These are phyloP conservation scores for Stemphylium vesicarium DNA, from an alignment of 2,329 filamentous ascomycete genomes.

Conservation along the genomic window DNA sequence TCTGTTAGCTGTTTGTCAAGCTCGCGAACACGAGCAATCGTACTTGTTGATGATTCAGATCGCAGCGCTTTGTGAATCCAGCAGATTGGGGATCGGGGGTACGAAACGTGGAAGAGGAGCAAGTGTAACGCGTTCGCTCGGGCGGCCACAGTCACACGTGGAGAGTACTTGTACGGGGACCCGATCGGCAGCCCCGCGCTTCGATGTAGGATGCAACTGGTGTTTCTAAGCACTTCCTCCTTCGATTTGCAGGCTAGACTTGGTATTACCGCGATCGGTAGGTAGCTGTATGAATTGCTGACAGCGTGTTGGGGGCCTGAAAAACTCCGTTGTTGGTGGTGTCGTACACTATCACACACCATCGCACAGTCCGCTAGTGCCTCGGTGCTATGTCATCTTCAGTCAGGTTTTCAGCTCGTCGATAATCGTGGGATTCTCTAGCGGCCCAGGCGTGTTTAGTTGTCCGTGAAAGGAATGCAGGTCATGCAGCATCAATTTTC, in stretches of 20 bases:
- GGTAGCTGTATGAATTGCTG: slow-evolving; percentile 1
- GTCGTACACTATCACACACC: slow-evolving; percentile 8
- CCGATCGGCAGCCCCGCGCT: slow-evolving; percentile 1
- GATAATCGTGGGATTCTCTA: slow-evolving; percentile 12
- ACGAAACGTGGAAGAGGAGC: slow-evolving; percentile 13
- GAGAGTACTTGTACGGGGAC: not conserved
- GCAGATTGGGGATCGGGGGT: not conserved
- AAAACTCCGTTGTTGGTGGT: not conserved
- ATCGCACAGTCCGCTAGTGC: not conserved
- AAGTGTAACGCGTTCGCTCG: slow-evolving; percentile 1
- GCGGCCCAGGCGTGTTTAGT: not conserved
- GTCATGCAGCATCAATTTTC: slow-evolving; percentile 5
- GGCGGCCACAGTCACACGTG: slow-evolving; percentile 7
- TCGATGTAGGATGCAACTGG: not conserved
- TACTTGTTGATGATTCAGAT: not conserved
- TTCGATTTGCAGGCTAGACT: not conserved
- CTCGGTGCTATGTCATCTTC: not conserved
- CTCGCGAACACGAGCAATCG: not conserved
- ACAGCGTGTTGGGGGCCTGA: not conserved
- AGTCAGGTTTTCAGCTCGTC: slow-evolving; percentile 3
- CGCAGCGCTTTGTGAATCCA: not conserved
- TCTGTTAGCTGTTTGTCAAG: not conserved
- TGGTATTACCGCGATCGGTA: slow-evolving; percentile 6
- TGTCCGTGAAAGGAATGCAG: not conserved
- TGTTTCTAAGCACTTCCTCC: not conserved